Percentiles rank a stretch among this genome's conserved stretches.
phyloP scores from a whole-genome alignment of 192 early-diverging fungal species.

The Coemansia aciculifera region DNA sequence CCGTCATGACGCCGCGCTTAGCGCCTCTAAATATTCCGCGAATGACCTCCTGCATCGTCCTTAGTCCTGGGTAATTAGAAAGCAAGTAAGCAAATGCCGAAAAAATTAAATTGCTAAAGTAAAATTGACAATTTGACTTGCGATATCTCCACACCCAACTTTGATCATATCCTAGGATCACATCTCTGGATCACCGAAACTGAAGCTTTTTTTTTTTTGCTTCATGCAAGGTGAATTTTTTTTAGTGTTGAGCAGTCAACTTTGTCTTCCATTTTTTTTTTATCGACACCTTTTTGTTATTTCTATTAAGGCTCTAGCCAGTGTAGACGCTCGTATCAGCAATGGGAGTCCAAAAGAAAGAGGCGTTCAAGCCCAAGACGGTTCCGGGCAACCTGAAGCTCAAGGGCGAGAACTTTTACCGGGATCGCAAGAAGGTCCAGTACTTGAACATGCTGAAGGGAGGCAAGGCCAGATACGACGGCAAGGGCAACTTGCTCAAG shows the following conservation, averaged over 20 bases:
- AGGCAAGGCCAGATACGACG: conserved; percentile 78
- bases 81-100: not conserved
- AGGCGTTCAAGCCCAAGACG: conserved; percentile 45
- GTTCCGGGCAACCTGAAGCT: conserved; percentile 71
- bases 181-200: not conserved
- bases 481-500: conserved; percentile 88
- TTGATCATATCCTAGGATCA: not conserved
- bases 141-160: not conserved
- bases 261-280: conserved; percentile 3
- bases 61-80: not conserved
- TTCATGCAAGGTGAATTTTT: not conserved
- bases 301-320: not conserved
- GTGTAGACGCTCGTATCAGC: not conserved
- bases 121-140: not conserved
- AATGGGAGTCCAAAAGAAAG: conserved; percentile 57
- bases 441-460: conserved; percentile 93
- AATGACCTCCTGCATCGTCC: conserved; percentile 54
- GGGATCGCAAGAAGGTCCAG: conserved; percentile 92
- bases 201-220: not conserved
- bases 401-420: conserved; percentile 99
- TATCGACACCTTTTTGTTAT: not conserved
- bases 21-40: conserved; percentile 53
- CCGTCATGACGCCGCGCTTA: conserved; percentile 56
- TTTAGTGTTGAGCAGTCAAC: not conserved
- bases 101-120: not conserved